Evolutionary conservation across 345 rosid genomes (phyloP), one percentile per base, ranked within the genome.

Genomic region (Garcia nutans): DNA sequence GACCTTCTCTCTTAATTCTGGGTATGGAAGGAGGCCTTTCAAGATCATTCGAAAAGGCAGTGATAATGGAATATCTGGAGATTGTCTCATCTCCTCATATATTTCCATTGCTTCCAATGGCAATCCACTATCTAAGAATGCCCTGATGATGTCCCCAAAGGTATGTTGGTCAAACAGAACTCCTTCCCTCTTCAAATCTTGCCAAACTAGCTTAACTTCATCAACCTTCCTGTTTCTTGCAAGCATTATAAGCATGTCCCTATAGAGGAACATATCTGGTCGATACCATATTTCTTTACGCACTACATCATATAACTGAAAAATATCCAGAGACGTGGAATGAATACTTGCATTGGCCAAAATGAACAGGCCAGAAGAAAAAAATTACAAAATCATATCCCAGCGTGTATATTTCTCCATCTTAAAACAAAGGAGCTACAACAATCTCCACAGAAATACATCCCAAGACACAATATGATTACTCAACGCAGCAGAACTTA

Each of bases 181-280:
- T 69, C 80, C 93, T 78, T 90, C 98, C 60, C 77, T 78, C 84
- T 83, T 96, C 77, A 92, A 78, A 87, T 96, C 98, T 80, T 84
- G 87, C 98, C 97, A 92, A 44, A 92, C 96, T 78, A 20, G 78
- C 77, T 81, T 86, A 13, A 84, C 86, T 79, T 90, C 92, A 4
- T 83, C 90, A 33, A 88, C 90, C 69, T 82, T 90, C 79, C 50
- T 90, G 89, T 92, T 90, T 82, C 93, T 89, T 17, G 98, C 98
- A 54, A 93, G 97, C 97, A 88, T 87, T 90, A 92, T 89, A 6
- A 96, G 89, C 97, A 92, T 96, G 84, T 96, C 98, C 79, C 98
- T 83, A 82, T 89, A 88, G 65, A 93, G 88, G 78, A 85, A 96
- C 98, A 90, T 93, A 85, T 93, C 99, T 11, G 97, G 97, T 75